Percentiles rank a stretch among this genome's conserved stretches.
These are phyloP conservation scores for Bombardia bombarda DNA, from an alignment of 495 filamentous ascomycete species.

Conservation along the genomic window DNA sequence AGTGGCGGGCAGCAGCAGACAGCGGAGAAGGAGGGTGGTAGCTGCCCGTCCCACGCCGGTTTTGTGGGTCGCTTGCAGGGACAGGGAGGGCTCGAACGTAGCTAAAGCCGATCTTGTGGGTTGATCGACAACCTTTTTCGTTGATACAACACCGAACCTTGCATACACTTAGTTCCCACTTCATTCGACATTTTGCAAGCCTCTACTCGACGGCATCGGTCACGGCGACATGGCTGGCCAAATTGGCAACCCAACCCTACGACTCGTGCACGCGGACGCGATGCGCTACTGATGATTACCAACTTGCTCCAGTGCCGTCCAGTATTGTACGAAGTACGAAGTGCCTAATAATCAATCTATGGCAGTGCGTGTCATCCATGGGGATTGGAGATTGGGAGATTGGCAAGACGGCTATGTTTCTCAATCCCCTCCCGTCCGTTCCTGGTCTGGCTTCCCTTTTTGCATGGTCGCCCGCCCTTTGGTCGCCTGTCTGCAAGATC, in stretches of 20 bases:
- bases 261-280: not conserved
- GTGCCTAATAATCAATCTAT: too few relatives aligned
- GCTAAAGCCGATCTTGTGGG: constrained; percentile 19
- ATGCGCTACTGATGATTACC: too few relatives aligned
- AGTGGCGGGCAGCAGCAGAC: too few relatives aligned
- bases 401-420: too few relatives aligned
- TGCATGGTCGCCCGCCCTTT: not conserved
- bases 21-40: constrained; percentile 1
- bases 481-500: too few relatives aligned
- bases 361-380: too few relatives aligned
- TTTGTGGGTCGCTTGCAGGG: constrained; percentile 8
- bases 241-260: constrained; percentile 12
- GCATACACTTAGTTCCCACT: constrained; percentile 23
- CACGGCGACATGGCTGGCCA: constrained; percentile 6
- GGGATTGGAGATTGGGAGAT: too few relatives aligned
- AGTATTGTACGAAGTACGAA: too few relatives aligned
- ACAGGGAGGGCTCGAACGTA: constrained; percentile 16
- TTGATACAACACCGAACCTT: constrained; percentile 28
- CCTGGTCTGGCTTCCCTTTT: not conserved
- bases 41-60: not conserved
- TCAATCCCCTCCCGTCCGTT: too few relatives aligned
- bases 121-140: constrained; percentile 21
- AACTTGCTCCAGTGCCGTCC: too few relatives aligned
- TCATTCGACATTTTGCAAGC: constrained; percentile 12
- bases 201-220: constrained; percentile 6